phyloP scores from a whole-genome alignment of 2,329 filamentous ascomycete species.

The Botryosphaeria dothidea region DNA sequence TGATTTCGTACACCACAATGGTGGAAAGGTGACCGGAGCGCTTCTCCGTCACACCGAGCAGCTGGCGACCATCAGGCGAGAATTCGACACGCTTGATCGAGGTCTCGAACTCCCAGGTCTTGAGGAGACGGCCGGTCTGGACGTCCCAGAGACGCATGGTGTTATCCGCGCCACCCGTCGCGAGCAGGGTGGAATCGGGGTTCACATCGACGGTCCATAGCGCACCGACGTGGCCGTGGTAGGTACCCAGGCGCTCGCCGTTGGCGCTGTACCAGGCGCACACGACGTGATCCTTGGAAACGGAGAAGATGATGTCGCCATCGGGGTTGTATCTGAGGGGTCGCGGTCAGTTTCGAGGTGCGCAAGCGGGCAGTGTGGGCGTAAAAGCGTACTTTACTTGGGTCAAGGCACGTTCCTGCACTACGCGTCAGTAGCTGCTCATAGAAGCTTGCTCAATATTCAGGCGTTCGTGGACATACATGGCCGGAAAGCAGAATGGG shows the following conservation, averaged over 20 bases:
- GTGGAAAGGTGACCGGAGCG: slow-evolving; percentile 94
- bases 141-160: slow-evolving; percentile 97
- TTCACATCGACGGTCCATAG: slow-evolving; percentile 99
- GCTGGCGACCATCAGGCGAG: slow-evolving; percentile 84
- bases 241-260: slow-evolving; percentile 94
- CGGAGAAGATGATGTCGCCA: slow-evolving; percentile 95
- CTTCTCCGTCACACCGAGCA: slow-evolving; percentile 97
- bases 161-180: slow-evolving; percentile 96
- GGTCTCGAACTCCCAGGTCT: slow-evolving; percentile 97
- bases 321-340: slow-evolving; percentile 56
- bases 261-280: slow-evolving; percentile 98
- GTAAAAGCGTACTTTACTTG: slow-evolving; percentile 75
- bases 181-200: slow-evolving; percentile 86
- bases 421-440: slow-evolving; percentile 29
- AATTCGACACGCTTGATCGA: slow-evolving; percentile 98
- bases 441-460: neutral
- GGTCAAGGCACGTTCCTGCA: slow-evolving; percentile 83
- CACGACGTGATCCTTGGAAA: slow-evolving; percentile 93
- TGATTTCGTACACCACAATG: slow-evolving; percentile 90
- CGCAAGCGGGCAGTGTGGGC: neutral
- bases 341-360: neutral
- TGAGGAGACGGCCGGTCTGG: slow-evolving; percentile 86
- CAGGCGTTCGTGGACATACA: slow-evolving; percentile 47
- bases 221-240: slow-evolving; percentile 94
- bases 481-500: slow-evolving; percentile 95